These are phyloP conservation scores for Thelephora terrestris DNA, from an alignment of 1,284 basidiomycete genomes.

Conservation along the genomic window DNA sequence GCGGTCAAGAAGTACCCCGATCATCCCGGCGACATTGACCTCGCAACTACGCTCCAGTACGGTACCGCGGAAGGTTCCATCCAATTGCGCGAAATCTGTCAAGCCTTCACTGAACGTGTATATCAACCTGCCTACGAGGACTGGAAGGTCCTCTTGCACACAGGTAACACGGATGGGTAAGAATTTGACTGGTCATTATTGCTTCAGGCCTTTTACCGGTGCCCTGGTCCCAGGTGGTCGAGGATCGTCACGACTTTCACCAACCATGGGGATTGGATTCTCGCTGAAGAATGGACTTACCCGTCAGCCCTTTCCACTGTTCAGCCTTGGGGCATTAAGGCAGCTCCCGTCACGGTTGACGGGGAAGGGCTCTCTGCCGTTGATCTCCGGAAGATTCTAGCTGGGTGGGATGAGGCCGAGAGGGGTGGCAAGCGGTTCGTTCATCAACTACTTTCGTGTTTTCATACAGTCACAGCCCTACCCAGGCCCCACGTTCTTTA, in stretches of 20 bases:
- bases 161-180: constrained; percentile 71
- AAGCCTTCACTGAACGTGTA: constrained; percentile 51
- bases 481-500: constrained; percentile 67
- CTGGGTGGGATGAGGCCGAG: constrained; percentile 54
- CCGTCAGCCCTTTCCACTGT: constrained; percentile 38
- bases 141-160: constrained; percentile 52
- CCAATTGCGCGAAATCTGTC: constrained; percentile 40
- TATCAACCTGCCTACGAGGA: constrained; percentile 65
- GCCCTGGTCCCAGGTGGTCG: constrained; percentile 30
- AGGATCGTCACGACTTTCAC: constrained; percentile 47
- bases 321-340: constrained; percentile 37
- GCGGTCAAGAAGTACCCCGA: constrained; percentile 53
- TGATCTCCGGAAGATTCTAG: constrained; percentile 49
- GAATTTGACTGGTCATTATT: constrained; percentile 4
- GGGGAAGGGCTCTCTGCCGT: constrained; percentile 58
- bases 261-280: constrained; percentile 64
- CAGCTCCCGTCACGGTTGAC: constrained; percentile 63
- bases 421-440: constrained; percentile 35
- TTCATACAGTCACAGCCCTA: not conserved
- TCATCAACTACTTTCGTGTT: not conserved
- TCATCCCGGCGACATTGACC: constrained; percentile 42
- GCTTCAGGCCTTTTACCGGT: not conserved
- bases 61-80: constrained; percentile 47
- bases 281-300: constrained; percentile 69
- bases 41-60: constrained; percentile 68